These are phyloP conservation scores for Phytophthora ramorum DNA, from an alignment of 352 stramenopile genomes.

Conservation along the genomic window DNA sequence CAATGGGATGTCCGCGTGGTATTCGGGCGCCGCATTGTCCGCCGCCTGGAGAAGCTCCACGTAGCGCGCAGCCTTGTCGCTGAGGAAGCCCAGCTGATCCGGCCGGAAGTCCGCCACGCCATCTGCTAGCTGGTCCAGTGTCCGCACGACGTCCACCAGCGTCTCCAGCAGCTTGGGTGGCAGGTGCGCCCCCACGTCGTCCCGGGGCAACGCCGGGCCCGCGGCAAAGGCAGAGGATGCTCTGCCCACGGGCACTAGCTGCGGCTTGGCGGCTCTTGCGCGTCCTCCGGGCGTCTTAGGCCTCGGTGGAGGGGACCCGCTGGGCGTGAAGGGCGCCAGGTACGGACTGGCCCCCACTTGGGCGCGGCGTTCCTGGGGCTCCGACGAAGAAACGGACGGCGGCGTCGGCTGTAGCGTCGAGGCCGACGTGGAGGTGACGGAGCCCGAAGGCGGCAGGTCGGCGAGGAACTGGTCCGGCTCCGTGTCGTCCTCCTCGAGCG, in stretches of 20 bases:
- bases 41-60: slow-evolving; percentile 66
- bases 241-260: slow-evolving; percentile 56
- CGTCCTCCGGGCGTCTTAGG: slow-evolving; percentile 57
- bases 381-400: slow-evolving; percentile 18
- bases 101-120: slow-evolving; percentile 66
- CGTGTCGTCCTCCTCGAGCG: slow-evolving; percentile 30
- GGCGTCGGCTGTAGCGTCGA: slow-evolving; percentile 28
- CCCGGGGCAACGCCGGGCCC: slow-evolving; percentile 44
- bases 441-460: slow-evolving; percentile 28
- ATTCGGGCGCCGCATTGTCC: slow-evolving; percentile 49
- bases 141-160: slow-evolving; percentile 66
- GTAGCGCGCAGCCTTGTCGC: slow-evolving; percentile 65
- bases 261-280: slow-evolving; percentile 47
- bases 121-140: slow-evolving; percentile 68
- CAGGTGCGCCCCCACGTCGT: slow-evolving; percentile 70
- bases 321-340: slow-evolving; percentile 70
- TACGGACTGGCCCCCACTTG: slow-evolving; percentile 74
- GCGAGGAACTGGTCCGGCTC: slow-evolving; percentile 39
- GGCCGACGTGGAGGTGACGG: not conserved
- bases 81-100: slow-evolving; percentile 66
- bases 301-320: slow-evolving; percentile 53
- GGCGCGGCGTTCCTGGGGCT: slow-evolving; percentile 60
- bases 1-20: slow-evolving; percentile 66
- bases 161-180: slow-evolving; percentile 63
- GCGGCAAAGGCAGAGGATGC: slow-evolving; percentile 12